These are phyloP conservation scores for Oehlia diaphana DNA, from an alignment of 192 early-diverging fungal species.

Conservation along the genomic window DNA sequence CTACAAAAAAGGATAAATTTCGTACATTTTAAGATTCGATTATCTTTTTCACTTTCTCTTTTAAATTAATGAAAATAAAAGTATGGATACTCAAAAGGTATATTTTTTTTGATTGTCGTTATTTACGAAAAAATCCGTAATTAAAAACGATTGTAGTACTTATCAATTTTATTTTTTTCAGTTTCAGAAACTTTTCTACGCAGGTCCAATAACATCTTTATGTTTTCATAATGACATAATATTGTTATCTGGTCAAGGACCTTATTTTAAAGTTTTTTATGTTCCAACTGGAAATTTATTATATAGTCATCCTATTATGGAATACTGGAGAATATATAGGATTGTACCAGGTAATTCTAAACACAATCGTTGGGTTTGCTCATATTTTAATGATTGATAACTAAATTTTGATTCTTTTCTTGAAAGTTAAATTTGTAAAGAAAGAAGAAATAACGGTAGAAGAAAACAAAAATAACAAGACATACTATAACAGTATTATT, in stretches of 20 bases:
- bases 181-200: slow-evolving; percentile 22
- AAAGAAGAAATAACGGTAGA: background rate
- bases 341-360: slow-evolving; percentile 49
- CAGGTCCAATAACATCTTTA: slow-evolving; percentile 48
- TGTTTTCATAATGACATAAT: slow-evolving; percentile 48
- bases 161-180: background rate
- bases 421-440: background rate
- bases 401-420: background rate
- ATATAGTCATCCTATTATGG: slow-evolving; percentile 36
- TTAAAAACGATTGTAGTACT: background rate
- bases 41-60: too few relatives aligned
- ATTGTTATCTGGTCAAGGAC: slow-evolving; percentile 55
- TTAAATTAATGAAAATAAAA: background rate
- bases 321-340: slow-evolving; percentile 49
- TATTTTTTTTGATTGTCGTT: background rate
- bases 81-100: background rate
- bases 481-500: background rate
- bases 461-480: background rate
- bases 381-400: background rate
- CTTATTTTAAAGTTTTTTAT: slow-evolving; percentile 52
- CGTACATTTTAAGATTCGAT: too few relatives aligned
- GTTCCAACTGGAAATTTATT: slow-evolving; percentile 45
- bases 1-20: background rate
- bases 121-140: background rate
- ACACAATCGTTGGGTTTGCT: background rate